A percentile compares a stretch with the other conserved stretches of the same genome.
Conservation (phyloP, 305 asterid genomes). For the Caryopteris hybrid region DNA sequence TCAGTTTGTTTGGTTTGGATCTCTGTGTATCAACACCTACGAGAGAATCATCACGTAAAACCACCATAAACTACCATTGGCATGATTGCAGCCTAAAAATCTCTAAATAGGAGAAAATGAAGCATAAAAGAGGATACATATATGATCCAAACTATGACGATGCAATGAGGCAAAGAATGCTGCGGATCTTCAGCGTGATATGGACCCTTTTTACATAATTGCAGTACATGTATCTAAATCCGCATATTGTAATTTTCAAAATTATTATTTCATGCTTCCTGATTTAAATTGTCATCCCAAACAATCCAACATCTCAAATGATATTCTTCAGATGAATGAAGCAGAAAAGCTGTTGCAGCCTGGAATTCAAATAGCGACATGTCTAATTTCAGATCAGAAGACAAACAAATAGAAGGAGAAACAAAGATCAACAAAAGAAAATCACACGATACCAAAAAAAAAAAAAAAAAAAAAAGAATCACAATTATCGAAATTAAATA, state of each 20-base stretch:
- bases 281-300: not conserved
- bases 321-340: not conserved
- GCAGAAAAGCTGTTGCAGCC: not conserved
- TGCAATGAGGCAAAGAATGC: not conserved
- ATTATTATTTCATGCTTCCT: not conserved
- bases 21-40: no score
- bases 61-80: no score
- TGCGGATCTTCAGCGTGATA: not conserved
- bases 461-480: not conserved
- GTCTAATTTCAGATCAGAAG: constrained; percentile 12
- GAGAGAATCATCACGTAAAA: no score
- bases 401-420: not conserved
- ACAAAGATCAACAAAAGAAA: not conserved
- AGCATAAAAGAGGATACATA: not conserved
- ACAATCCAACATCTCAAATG: not conserved
- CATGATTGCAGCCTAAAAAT: not conserved
- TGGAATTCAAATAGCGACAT: not conserved
- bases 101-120: not conserved
- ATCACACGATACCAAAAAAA: not conserved
- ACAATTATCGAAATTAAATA: not conserved
- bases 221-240: not conserved
- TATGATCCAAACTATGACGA: not conserved
- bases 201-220: no score
- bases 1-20: no score
- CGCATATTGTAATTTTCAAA: not conserved